phyloP scores from a whole-genome alignment of 1,284 basidiomycete genomes.

The Coniferiporia sulphurascens region DNA sequence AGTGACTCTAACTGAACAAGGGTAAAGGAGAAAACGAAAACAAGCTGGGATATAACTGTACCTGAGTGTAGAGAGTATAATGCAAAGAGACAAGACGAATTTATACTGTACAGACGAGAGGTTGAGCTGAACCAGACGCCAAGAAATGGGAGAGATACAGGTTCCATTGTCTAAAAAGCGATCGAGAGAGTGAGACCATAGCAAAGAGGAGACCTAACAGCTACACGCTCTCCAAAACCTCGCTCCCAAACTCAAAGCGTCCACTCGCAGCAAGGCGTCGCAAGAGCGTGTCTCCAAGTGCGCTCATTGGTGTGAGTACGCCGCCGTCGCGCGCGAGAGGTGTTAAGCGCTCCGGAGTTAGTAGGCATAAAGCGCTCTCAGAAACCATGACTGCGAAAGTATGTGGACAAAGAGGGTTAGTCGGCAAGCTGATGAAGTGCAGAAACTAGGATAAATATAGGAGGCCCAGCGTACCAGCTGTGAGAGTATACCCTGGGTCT shows the following conservation, averaged over 20 bases:
- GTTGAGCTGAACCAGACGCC: too few relatives aligned
- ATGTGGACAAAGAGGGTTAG: neutral
- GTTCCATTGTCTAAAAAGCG: too few relatives aligned
- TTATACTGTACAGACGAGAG: too few relatives aligned
- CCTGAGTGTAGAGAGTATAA: too few relatives aligned
- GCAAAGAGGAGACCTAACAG: neutral
- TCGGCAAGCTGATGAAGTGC: neutral
- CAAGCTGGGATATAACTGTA: too few relatives aligned
- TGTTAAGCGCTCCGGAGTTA: slow-evolving; percentile 47
- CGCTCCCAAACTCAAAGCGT: slow-evolving; percentile 33
- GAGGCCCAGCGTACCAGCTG: slow-evolving; percentile 45
- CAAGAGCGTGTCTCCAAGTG: slow-evolving; percentile 69
- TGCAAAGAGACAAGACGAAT: too few relatives aligned
- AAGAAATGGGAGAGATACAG: too few relatives aligned
- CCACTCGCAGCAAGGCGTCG: slow-evolving; percentile 56
- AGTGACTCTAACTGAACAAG: too few relatives aligned
- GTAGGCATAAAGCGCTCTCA: slow-evolving; percentile 68
- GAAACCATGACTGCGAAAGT: slow-evolving; percentile 58
- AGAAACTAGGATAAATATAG: neutral
- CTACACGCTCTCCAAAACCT: neutral
- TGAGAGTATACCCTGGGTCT: slow-evolving; percentile 77
- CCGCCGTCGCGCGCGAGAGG: slow-evolving; percentile 60
- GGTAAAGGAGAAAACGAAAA: too few relatives aligned
- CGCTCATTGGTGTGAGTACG: slow-evolving; percentile 72
- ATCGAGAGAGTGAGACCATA: neutral